phyloP scores from a whole-genome alignment of 306 rosid species.

The Begonia fuchsioides region DNA sequence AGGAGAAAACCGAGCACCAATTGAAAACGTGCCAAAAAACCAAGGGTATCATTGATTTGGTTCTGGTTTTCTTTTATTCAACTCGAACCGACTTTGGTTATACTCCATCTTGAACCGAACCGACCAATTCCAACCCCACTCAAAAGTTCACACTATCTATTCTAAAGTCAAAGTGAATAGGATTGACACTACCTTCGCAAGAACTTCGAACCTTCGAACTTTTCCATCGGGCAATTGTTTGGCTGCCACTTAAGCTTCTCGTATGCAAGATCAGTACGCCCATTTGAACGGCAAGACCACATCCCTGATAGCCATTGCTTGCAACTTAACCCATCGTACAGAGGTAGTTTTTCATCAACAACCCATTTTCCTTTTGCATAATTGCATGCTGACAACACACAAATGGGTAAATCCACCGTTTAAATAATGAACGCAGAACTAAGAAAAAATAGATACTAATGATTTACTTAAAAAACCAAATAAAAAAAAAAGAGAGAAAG shows the following conservation, averaged over 20 bases:
- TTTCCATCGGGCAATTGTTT: constrained; percentile 46
- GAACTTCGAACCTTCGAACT: constrained; percentile 48
- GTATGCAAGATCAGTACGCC: constrained; percentile 59
- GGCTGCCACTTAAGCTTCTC: constrained; percentile 83
- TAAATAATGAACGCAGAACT: no score
- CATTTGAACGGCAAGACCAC: constrained; percentile 86
- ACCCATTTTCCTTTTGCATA: constrained; percentile 87
- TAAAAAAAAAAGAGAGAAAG: no score
- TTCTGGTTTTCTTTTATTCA: no score
- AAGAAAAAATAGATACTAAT: no score
- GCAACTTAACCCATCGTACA: constrained; percentile 66
- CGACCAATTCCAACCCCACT: no score
- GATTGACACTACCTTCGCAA: constrained; percentile 39
- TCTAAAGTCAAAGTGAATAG: neutral
- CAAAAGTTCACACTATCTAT: no score
- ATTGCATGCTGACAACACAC: constrained; percentile 45
- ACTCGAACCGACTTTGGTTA: no score
- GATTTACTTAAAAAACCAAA: no score
- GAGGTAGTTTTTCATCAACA: constrained; percentile 43
- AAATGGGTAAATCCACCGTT: neutral
- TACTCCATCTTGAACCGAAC: no score
- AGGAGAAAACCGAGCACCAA: no score
- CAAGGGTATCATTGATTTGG: no score
- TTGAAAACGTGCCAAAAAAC: no score
- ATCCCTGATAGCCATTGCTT: constrained; percentile 72